phyloP scores from a whole-genome alignment of 2,329 filamentous ascomycete species.

The Neopestalotiopsis rosae region DNA sequence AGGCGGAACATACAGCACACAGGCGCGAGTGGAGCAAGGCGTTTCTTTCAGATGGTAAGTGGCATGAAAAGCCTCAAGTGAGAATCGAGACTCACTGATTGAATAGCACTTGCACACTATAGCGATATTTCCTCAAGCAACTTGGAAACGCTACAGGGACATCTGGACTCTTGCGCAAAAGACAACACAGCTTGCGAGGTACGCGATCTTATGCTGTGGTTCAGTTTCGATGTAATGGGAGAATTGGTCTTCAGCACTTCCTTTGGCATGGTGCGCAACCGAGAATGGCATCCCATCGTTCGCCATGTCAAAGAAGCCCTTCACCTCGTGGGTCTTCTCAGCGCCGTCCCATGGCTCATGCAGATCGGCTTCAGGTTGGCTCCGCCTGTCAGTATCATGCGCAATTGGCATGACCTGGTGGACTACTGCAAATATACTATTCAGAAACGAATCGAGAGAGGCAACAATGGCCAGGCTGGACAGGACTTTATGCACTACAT shows the following conservation, averaged over 20 bases:
- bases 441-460: neutral
- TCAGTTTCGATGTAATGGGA: slow-evolving; percentile 34
- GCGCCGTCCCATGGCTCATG: neutral
- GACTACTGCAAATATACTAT: neutral
- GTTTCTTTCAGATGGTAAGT: slow-evolving; percentile 24
- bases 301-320: neutral
- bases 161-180: slow-evolving; percentile 26
- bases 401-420: neutral
- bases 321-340: neutral
- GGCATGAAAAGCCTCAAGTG: neutral
- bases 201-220: slow-evolving; percentile 33
- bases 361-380: neutral
- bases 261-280: slow-evolving; percentile 38
- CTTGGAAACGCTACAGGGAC: neutral
- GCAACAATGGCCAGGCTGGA: neutral
- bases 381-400: neutral
- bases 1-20: slow-evolving; percentile 27
- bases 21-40: slow-evolving; percentile 30
- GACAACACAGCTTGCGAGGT: slow-evolving; percentile 24
- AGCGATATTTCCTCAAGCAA: neutral
- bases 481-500: neutral
- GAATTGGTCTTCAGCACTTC: slow-evolving; percentile 26
- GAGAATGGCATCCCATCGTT: slow-evolving; percentile 35
- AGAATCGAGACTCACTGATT: neutral
- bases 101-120: neutral